phyloP scores from a whole-genome alignment of 768 basidiomycete genomes.

The Podaxis mareebaensis region DNA sequence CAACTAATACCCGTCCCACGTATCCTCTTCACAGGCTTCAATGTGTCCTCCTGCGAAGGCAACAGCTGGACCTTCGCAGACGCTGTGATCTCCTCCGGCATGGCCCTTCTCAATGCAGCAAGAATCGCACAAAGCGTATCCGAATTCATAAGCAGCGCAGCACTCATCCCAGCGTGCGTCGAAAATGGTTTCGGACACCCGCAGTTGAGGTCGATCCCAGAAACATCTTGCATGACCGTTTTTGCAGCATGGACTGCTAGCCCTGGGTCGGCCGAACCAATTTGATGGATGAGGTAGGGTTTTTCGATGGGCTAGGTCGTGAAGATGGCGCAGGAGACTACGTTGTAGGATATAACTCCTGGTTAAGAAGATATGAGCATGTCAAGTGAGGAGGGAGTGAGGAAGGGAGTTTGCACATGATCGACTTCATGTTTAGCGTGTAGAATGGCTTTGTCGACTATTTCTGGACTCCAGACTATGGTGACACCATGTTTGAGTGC shows the following conservation, averaged over 20 bases:
- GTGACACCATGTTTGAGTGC: slow-evolving; percentile 92
- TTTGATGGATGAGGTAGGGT: slow-evolving; percentile 92
- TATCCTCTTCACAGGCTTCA: slow-evolving; percentile 84
- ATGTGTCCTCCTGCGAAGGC: slow-evolving; percentile 82
- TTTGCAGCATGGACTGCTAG: slow-evolving; percentile 92
- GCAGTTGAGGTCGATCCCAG: slow-evolving; percentile 96
- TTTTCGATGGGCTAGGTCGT: slow-evolving; percentile 94
- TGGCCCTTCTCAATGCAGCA: slow-evolving; percentile 66
- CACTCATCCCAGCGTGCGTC: slow-evolving; percentile 93
- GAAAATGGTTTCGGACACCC: slow-evolving; percentile 98
- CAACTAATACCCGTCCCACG: slow-evolving; percentile 85
- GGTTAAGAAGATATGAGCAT: slow-evolving; percentile 5
- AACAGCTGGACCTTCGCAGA: slow-evolving; percentile 92
- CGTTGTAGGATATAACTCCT: slow-evolving; percentile 90
- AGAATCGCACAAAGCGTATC: slow-evolving; percentile 91
- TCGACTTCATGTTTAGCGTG: slow-evolving; percentile 85
- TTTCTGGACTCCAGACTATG: slow-evolving; percentile 96
- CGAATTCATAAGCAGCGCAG: slow-evolving; percentile 88
- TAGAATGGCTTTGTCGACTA: slow-evolving; percentile 93
- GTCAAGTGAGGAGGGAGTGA: background rate
- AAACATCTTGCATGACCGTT: slow-evolving; percentile 82
- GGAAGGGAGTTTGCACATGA: slow-evolving; percentile 52
- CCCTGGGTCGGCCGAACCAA: slow-evolving; percentile 89
- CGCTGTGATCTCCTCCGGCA: slow-evolving; percentile 82
- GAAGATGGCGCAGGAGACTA: slow-evolving; percentile 84